These are phyloP conservation scores for Iris macrosiphon DNA, from an alignment of 106 monocot species.

Conservation along the genomic window DNA sequence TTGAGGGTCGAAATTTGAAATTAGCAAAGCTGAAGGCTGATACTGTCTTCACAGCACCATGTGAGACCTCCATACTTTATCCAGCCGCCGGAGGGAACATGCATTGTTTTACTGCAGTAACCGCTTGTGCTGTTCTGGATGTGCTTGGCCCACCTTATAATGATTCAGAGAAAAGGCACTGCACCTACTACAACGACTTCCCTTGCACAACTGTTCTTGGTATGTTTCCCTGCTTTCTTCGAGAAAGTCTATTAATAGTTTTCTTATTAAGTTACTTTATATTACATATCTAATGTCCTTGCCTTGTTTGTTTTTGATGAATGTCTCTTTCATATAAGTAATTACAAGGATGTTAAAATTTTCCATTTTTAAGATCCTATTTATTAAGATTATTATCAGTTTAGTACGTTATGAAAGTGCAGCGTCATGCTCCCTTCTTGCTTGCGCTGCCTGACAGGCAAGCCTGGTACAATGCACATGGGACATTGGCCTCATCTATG, in stretches of 20 bases:
- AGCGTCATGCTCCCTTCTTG: too few relatives aligned
- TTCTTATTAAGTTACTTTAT: too few relatives aligned
- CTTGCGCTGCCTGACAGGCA: too few relatives aligned
- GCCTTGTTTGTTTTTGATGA: neutral
- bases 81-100: constrained; percentile 83
- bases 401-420: too few relatives aligned
- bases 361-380: too few relatives aligned
- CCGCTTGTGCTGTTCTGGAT: constrained; percentile 76
- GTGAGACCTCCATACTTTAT: constrained; percentile 75
- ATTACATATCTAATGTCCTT: neutral
- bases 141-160: constrained; percentile 89
- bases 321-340: neutral
- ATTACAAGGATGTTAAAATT: neutral
- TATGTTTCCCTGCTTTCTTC: constrained; percentile 12
- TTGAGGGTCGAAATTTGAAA: constrained; percentile 15
- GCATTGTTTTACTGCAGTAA: constrained; percentile 71
- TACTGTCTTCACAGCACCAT: constrained; percentile 57
- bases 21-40: constrained; percentile 56
- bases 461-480: too few relatives aligned
- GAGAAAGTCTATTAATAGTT: too few relatives aligned
- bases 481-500: too few relatives aligned
- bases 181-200: constrained; percentile 63
- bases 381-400: too few relatives aligned
- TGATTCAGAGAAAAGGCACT: constrained; percentile 47
- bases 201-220: constrained; percentile 38